Percentiles rank a stretch among this genome's conserved stretches.
These are phyloP conservation scores for Leptographium galeiforme DNA, from an alignment of 2,329 filamentous ascomycete species.

Conservation along the genomic window DNA sequence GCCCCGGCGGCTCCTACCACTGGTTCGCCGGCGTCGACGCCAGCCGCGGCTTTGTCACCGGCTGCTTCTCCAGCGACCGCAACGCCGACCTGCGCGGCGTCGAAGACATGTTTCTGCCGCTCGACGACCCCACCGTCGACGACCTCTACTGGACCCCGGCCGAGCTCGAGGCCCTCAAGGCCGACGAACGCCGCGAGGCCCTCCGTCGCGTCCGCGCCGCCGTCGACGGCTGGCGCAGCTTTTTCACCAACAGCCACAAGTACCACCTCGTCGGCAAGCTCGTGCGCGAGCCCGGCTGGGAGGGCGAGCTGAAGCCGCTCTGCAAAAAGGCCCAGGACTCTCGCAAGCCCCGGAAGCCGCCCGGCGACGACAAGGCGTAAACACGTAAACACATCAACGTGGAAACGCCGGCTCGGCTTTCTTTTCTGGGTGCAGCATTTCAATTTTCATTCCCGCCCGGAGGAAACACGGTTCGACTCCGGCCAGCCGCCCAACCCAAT, in stretches of 20 bases:
- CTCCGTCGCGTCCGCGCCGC: constrained; percentile 49
- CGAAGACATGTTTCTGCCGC: constrained; percentile 68
- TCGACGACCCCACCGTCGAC: constrained; percentile 51
- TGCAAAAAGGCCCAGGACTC: constrained; percentile 57
- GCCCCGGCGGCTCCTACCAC: constrained; percentile 73
- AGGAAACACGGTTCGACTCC: background rate
- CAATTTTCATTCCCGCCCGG: background rate
- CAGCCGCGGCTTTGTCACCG: constrained; percentile 77
- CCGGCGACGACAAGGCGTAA: constrained; percentile 24
- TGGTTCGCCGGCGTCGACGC: constrained; percentile 82
- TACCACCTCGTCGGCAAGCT: constrained; percentile 73
- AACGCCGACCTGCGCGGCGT: constrained; percentile 76
- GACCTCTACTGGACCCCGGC: constrained; percentile 40
- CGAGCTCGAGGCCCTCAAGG: constrained; percentile 39
- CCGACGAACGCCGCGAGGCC: constrained; percentile 53
- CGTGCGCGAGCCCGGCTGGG: constrained; percentile 44
- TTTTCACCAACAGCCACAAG: constrained; percentile 69
- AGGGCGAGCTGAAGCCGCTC: constrained; percentile 47
- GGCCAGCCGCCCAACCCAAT: background rate
- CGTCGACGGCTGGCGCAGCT: constrained; percentile 68
- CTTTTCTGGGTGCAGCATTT: background rate
- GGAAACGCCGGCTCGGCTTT: no score
- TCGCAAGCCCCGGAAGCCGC: constrained; percentile 42
- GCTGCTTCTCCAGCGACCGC: constrained; percentile 78
- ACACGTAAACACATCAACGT: no score